Evolutionary conservation across 805 yeast species (phyloP).

Genomic region (Lipomyces lipofer): DNA sequence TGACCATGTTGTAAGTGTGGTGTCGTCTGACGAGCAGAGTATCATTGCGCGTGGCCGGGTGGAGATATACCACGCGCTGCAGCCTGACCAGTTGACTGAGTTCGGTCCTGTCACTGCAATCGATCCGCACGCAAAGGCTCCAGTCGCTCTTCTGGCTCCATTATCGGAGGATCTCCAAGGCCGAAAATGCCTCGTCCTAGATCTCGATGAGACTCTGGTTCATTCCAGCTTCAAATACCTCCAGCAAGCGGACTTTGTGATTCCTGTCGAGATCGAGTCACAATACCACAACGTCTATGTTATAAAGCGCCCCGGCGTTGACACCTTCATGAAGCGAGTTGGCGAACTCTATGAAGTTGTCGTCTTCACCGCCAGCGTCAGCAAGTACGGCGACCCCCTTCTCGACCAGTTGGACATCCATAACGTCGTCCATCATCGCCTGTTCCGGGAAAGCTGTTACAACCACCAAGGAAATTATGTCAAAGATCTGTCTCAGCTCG

Average conservation of each 20-base stretch:
- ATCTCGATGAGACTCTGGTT: constrained; percentile 93
- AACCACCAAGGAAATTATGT: constrained; percentile 93
- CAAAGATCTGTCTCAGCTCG: constrained; percentile 90
- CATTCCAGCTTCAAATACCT: constrained; percentile 92
- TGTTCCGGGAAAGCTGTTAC: constrained; percentile 92
- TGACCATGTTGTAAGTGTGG: not conserved
- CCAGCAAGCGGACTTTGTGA: constrained; percentile 91
- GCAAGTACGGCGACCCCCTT: constrained; percentile 94
- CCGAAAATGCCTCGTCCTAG: constrained; percentile 85
- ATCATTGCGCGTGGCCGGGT: constrained; percentile 25
- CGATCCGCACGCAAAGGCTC: not conserved
- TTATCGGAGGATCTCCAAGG: constrained; percentile 51
- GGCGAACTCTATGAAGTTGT: constrained; percentile 91
- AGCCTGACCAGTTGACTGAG: constrained; percentile 28
- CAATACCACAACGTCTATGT: constrained; percentile 93
- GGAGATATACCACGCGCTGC: constrained; percentile 25
- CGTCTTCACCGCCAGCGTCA: constrained; percentile 93
- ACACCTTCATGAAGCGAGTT: constrained; percentile 79
- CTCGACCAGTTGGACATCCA: constrained; percentile 82
- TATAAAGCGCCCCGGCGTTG: constrained; percentile 97
- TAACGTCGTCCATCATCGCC: constrained; percentile 78
- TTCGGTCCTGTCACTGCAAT: constrained; percentile 13
- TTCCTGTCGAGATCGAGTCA: constrained; percentile 94
- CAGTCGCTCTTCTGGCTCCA: constrained; percentile 53
- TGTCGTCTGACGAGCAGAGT: constrained; percentile 13